Evolutionary conservation across 1,284 basidiomycete species (phyloP).

Genomic region (Mycosarcoma maydis): DNA sequence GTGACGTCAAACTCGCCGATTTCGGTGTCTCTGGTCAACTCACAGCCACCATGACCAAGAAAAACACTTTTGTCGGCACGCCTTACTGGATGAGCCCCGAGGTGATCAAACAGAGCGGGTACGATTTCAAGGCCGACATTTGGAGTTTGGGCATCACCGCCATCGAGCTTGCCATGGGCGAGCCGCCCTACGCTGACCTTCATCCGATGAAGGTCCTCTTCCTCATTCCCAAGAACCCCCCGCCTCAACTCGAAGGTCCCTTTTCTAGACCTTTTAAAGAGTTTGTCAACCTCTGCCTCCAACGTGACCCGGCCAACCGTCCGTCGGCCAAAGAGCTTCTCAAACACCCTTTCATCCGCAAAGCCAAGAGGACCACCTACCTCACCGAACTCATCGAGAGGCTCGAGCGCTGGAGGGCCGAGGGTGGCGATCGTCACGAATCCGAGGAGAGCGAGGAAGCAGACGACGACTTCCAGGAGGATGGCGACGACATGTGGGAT

Average conservation of each 20-base stretch:
- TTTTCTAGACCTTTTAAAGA: slow-evolving; percentile 93
- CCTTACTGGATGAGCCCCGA: slow-evolving; percentile 86
- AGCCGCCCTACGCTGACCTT: slow-evolving; percentile 95
- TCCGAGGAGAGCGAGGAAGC: slow-evolving; percentile 50
- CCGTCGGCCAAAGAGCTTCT: slow-evolving; percentile 92
- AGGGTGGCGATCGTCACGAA: slow-evolving; percentile 71
- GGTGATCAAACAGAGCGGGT: slow-evolving; percentile 99
- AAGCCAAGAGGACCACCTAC: slow-evolving; percentile 92
- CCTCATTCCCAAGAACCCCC: slow-evolving; percentile 96
- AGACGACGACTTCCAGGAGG: slow-evolving; percentile 52
- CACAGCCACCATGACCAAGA: slow-evolving; percentile 91
- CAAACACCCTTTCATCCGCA: slow-evolving; percentile 93
- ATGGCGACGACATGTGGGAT: slow-evolving; percentile 59
- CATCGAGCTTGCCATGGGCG: slow-evolving; percentile 95
- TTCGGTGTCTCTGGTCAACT: slow-evolving; percentile 99
- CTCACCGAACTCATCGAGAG: slow-evolving; percentile 94
- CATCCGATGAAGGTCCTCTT: slow-evolving; percentile 99
- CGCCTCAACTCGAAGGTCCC: slow-evolving; percentile 84
- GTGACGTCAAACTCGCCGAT: slow-evolving; percentile 98
- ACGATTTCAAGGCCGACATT: slow-evolving; percentile 98
- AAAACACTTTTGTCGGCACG: slow-evolving; percentile 92
- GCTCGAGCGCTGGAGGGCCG: slow-evolving; percentile 85
- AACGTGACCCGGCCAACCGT: slow-evolving; percentile 91
- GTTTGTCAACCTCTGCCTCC: slow-evolving; percentile 90
- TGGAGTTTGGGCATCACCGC: slow-evolving; percentile 79